Evolutionary conservation across 2,329 filamentous ascomycete genomes (phyloP), one percentile per base, ranked within the genome.

Genomic region (Emergomyces pasteurianus): DNA sequence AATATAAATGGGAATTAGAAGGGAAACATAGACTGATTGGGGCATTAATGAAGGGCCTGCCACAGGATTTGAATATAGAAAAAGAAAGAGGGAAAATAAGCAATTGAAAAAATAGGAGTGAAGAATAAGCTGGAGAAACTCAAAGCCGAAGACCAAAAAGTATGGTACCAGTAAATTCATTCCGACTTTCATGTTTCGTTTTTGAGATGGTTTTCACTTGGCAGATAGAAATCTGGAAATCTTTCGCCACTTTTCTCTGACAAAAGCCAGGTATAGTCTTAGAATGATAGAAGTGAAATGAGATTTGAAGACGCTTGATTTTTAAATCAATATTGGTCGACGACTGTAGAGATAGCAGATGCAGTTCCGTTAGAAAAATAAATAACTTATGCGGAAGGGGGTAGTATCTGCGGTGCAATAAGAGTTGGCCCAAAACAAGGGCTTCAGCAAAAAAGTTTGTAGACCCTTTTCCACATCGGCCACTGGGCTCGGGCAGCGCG

Each of bases 391-490:
- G 4, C 8, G 12, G 2, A n/a, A 21, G 16, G 42, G n/a, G 16
- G 42, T 21, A 18, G 42, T 18, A 43, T 16, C n/a, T 43, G 16
- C 7, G n/a, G n/a, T n/a, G n/a, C n/a, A n/a, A n/a, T 7, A 3
- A 31, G 31, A 18, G n/a, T 16, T 18, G 49, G 31, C 14, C 7
- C 14, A 58, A 46, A 58, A 3, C 4, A 36, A n/a, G 28, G 4
- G 21, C 16, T 52, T 66, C 72, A 92, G 68, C 89, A 92, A 65
- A 92, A 75, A 63, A 85, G 81, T 71, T 88, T 89, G 71, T 91
- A 94, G 14, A 82, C 65, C 69, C 79, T 86, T 78, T 92, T 94
- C 88, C 89, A 92, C 62, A 67, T 74, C 0, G 89, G 88, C 89
- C 89, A 92, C 4, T 74, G 71, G 38, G 80, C 82, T 68, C 80